A percentile compares a stretch with the other conserved stretches of the same genome.
Conservation (phyloP, 2,329 filamentous ascomycete species). For the Fusarium goolgardi region DNA sequence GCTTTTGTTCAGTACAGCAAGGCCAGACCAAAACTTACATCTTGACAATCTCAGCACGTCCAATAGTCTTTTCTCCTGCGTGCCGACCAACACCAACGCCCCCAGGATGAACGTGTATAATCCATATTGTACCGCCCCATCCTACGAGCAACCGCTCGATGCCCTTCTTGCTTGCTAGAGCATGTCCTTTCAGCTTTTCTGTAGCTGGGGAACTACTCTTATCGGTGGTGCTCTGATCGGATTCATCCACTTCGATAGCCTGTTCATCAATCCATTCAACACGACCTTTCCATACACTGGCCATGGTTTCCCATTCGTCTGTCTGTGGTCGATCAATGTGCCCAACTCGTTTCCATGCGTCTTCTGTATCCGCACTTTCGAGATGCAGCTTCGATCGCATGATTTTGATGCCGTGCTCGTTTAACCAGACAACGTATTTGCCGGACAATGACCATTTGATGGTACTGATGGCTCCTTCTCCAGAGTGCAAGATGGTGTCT, state of each 20-base stretch:
- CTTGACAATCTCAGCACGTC: constrained; percentile 89
- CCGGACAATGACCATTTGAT: constrained; percentile 96
- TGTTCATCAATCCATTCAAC: constrained; percentile 94
- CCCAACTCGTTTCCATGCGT: constrained; percentile 93
- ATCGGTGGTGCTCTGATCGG: constrained; percentile 54
- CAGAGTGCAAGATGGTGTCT: constrained; percentile 88
- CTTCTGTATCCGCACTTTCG: constrained; percentile 79
- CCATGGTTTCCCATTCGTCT: constrained; percentile 95
- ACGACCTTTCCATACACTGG: constrained; percentile 91
- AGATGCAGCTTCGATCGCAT: constrained; percentile 91
- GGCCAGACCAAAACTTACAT: constrained; percentile 71
- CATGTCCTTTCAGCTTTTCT: constrained; percentile 62
- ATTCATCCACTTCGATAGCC: constrained; percentile 77
- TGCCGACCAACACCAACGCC: constrained; percentile 73
- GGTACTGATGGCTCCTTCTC: constrained; percentile 88
- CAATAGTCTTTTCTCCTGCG: constrained; percentile 76
- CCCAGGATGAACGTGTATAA: constrained; percentile 88
- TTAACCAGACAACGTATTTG: constrained; percentile 93
- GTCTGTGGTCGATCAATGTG: constrained; percentile 91
- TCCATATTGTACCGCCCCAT: constrained; percentile 97
- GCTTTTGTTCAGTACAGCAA: constrained; percentile 67
- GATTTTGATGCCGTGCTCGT: constrained; percentile 97
- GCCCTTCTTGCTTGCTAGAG: constrained; percentile 58
- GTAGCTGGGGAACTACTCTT: constrained; percentile 59
- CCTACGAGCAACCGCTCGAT: constrained; percentile 89